Evolutionary conservation across 805 yeast species (phyloP).

Genomic region (Zygoascus tannicola): DNA sequence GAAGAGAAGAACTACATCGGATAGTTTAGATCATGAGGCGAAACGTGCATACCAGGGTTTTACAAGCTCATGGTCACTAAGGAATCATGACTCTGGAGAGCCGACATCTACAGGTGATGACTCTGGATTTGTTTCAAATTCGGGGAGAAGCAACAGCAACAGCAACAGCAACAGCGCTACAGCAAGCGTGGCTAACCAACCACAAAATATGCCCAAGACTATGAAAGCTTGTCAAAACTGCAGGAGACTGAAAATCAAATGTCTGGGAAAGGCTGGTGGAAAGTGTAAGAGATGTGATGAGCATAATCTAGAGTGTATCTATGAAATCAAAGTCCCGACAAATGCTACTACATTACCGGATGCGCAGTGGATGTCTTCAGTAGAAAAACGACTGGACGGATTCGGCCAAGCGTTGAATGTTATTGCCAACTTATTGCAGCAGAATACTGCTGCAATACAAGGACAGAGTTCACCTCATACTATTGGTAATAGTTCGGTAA

Average conservation of each 20-base stretch:
- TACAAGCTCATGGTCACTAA: conserved; percentile 1
- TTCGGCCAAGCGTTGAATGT: conserved; percentile 34
- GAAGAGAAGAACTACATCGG: conserved; percentile 1
- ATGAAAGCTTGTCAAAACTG: conserved; percentile 55
- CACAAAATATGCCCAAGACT: conserved; percentile 6
- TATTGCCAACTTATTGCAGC: conserved; percentile 30
- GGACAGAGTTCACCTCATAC: neutral
- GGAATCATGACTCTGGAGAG: no score
- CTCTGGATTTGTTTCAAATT: no score
- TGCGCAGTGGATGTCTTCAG: conserved; percentile 29
- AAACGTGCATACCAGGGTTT: conserved; percentile 1
- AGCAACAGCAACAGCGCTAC: neutral
- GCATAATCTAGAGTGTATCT: conserved; percentile 46
- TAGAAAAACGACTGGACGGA: conserved; percentile 33
- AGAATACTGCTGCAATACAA: conserved; percentile 1
- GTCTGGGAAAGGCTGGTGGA: conserved; percentile 39
- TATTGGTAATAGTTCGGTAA: neutral
- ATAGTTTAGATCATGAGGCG: neutral
- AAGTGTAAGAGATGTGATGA: conserved; percentile 53
- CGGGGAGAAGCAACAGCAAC: no score
- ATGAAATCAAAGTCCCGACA: conserved; percentile 44
- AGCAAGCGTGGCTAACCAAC: neutral
- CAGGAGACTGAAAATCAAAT: conserved; percentile 52
- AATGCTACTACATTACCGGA: conserved; percentile 13
- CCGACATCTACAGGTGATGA: no score